A percentile compares a stretch with the other conserved stretches of the same genome.
phyloP scores from a whole-genome alignment of 352 stramenopile genomes.

The Globisporangium cystogenes region DNA sequence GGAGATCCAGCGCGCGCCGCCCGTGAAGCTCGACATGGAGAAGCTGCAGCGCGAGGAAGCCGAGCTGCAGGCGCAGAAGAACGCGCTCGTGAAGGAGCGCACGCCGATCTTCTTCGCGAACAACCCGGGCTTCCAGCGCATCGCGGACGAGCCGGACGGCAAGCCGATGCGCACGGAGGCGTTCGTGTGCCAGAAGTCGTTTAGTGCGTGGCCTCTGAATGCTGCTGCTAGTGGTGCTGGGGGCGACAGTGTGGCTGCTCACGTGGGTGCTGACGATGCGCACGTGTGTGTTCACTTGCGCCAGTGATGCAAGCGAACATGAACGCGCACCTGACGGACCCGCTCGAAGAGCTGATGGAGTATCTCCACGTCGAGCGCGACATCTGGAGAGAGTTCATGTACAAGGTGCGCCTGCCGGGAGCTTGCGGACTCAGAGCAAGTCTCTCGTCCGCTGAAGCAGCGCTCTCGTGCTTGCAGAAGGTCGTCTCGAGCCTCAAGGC shows the following conservation, averaged over 20 bases:
- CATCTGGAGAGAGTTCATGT: conserved; percentile 77
- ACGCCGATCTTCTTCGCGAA: conserved; percentile 68
- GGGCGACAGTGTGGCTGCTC: neutral
- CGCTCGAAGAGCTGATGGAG: conserved; percentile 76
- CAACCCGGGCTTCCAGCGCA: conserved; percentile 54
- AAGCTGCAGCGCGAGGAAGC: conserved; percentile 35
- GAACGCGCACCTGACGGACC: conserved; percentile 72
- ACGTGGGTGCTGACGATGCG: neutral
- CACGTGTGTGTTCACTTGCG: neutral
- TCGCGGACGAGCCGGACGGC: conserved; percentile 25
- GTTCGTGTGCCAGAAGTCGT: conserved; percentile 73
- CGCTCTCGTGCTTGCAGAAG: conserved; percentile 29
- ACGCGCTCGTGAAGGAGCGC: conserved; percentile 48
- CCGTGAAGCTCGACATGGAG: conserved; percentile 27
- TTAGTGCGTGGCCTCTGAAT: conserved; percentile 24
- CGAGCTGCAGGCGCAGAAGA: conserved; percentile 41
- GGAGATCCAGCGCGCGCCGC: conserved; percentile 37
- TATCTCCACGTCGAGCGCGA: conserved; percentile 72
- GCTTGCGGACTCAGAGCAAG: no score
- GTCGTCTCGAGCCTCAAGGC: conserved; percentile 67
- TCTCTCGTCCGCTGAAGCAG: no score
- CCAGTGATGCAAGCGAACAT: conserved; percentile 62
- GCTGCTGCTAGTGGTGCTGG: neutral
- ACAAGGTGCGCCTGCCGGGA: conserved; percentile 72
- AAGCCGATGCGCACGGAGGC: conserved; percentile 40